Conservation (phyloP, 306 rosid species). For the Senna siamea region DNA sequence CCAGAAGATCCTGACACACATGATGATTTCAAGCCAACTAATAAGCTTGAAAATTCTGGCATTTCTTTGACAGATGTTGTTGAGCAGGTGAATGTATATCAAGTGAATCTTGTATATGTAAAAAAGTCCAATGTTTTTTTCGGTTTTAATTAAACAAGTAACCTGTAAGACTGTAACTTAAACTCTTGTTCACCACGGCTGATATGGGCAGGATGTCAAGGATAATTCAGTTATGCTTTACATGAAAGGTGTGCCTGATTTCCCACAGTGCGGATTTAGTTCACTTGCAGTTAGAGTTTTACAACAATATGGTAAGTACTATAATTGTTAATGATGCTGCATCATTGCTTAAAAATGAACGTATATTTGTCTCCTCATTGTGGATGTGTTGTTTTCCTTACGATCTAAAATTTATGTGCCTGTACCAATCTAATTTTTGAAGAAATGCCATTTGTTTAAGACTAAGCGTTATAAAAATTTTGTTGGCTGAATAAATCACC, state of each 20-base stretch:
- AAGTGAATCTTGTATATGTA: slow-evolving; percentile 5
- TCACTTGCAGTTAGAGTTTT: slow-evolving; percentile 80
- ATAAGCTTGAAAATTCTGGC: slow-evolving; percentile 56
- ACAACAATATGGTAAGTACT: slow-evolving; percentile 58
- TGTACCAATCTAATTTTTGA: background rate
- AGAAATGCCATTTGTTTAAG: background rate
- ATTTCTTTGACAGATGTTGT: slow-evolving; percentile 65
- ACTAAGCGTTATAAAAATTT: background rate
- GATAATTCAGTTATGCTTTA: slow-evolving; percentile 79
- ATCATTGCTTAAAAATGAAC: background rate
- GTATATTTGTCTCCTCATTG: slow-evolving; percentile 20
- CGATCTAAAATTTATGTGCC: background rate
- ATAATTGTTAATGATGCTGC: background rate
- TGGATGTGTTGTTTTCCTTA: slow-evolving; percentile 25
- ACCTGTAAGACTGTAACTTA: background rate
- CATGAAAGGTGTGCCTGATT: slow-evolving; percentile 83
- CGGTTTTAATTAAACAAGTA: background rate
- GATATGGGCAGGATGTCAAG: slow-evolving; percentile 70
- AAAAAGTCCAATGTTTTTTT: background rate
- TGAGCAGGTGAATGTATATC: slow-evolving; percentile 61
- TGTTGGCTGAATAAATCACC: background rate
- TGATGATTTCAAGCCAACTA: slow-evolving; percentile 86
- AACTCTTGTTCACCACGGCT: slow-evolving; percentile 16
- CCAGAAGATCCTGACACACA: slow-evolving; percentile 79
- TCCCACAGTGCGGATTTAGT: slow-evolving; percentile 87